Percentiles rank a stretch among this genome's conserved stretches.
These are phyloP conservation scores for Cryphonectria nitschkei DNA, from an alignment of 2,329 filamentous ascomycete genomes.

Conservation along the genomic window DNA sequence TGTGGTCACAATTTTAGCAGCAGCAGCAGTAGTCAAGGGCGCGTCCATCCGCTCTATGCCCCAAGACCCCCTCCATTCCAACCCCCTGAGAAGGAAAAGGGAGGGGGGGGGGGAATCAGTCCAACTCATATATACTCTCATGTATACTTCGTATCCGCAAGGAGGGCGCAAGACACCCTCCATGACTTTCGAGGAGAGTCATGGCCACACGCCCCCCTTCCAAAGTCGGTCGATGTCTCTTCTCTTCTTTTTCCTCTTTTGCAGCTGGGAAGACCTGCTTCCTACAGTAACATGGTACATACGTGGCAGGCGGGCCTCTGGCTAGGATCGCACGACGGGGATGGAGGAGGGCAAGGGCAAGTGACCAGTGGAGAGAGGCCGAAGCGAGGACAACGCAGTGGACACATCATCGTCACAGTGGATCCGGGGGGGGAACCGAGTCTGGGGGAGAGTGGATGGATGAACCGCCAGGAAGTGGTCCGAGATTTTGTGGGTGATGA, in stretches of 20 bases:
- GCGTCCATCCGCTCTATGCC: neutral
- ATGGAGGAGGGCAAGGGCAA: neutral
- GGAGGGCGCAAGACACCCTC: neutral
- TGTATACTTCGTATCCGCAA: neutral
- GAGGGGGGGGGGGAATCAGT: neutral
- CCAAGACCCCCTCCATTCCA: neutral
- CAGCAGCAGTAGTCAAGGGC: neutral
- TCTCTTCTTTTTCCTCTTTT: neutral
- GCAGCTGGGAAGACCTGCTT: neutral
- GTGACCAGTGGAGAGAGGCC: neutral
- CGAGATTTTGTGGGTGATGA: neutral
- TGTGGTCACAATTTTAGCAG: neutral
- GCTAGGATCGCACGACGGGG: neutral
- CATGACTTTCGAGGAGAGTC: neutral
- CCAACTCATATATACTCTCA: neutral
- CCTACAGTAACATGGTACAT: neutral
- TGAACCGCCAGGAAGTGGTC: neutral
- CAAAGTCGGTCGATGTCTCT: neutral
- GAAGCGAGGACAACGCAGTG: neutral
- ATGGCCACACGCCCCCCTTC: neutral
- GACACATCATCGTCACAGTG: neutral
- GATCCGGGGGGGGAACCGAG: neutral
- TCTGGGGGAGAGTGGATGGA: neutral
- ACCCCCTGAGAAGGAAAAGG: neutral
- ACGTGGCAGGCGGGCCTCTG: conserved; percentile 1